Evolutionary conservation across 108 stramenopile genomes (phyloP).

Genomic region (Cyclotella cryptica): DNA sequence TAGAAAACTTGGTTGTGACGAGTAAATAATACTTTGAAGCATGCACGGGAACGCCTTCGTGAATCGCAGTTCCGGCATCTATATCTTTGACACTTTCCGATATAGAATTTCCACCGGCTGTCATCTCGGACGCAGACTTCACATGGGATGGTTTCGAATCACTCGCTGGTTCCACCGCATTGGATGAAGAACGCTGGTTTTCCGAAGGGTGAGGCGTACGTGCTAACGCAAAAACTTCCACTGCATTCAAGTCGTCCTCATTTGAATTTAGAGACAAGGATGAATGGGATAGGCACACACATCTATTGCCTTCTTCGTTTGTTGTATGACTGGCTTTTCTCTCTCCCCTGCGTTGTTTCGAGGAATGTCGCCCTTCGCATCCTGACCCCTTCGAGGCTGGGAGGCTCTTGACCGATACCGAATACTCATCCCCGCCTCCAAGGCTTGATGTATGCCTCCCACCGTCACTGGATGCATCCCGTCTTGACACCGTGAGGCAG

Average conservation of each 20-base stretch:
- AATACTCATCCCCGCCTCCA: neutral
- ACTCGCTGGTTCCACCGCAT: neutral
- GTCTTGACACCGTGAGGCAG: conserved; percentile 18
- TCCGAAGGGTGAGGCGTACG: neutral
- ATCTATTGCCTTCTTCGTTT: neutral
- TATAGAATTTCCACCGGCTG: neutral
- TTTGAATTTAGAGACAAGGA: neutral
- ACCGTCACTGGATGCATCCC: no score
- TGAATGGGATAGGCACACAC: conserved; percentile 2
- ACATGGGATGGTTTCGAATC: conserved; percentile 4
- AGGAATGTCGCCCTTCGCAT: neutral
- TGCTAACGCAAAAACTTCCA: conserved; percentile 10
- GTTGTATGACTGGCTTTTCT: neutral
- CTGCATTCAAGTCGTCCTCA: neutral
- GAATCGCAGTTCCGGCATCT: neutral
- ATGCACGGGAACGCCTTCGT: neutral
- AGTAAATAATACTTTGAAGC: neutral
- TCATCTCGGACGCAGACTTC: conserved; percentile 2
- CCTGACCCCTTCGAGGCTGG: neutral
- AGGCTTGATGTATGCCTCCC: neutral
- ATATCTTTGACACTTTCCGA: neutral
- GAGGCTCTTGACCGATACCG: neutral
- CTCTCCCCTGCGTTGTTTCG: neutral
- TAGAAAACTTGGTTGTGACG: neutral
- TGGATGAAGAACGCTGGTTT: neutral